Conservation (phyloP, 257 asterid genomes). For the Oldenlandia corymbosa region DNA sequence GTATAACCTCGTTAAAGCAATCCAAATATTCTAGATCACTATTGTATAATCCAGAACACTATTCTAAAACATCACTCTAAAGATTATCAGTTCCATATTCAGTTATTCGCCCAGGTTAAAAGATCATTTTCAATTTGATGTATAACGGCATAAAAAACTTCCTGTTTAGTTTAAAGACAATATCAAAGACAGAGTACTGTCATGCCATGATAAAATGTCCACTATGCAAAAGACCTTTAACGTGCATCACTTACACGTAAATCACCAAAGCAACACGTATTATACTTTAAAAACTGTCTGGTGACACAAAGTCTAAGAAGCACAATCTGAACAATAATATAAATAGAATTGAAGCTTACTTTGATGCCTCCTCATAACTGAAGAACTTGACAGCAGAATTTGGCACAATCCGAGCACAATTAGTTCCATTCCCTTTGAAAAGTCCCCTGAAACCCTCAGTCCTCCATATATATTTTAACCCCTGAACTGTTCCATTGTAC, state of each 20-base stretch:
- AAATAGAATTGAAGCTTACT: conserved; percentile 33
- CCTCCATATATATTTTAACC: conserved; percentile 67
- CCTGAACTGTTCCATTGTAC: conserved; percentile 72
- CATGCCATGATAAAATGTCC: no score
- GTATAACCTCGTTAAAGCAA: no score
- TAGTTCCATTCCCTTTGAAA: conserved; percentile 82
- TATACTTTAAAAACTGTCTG: background rate
- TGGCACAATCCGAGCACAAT: conserved; percentile 86
- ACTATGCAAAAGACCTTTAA: no score
- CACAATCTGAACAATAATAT: background rate
- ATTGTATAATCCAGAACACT: no score
- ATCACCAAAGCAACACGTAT: background rate
- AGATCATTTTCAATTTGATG: no score
- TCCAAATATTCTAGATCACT: no score
- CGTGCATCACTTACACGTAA: background rate
- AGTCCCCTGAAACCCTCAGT: conserved; percentile 72
- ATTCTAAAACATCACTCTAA: no score
- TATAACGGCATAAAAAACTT: no score
- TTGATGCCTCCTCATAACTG: conserved; percentile 96
- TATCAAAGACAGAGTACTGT: no score
- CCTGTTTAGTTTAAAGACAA: no score
- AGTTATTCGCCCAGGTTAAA: no score
- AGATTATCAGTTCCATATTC: no score
- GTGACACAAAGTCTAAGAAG: background rate
- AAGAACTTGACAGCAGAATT: conserved; percentile 95